A percentile compares a stretch with the other conserved stretches of the same genome.
phyloP scores from a whole-genome alignment of 1,284 basidiomycete genomes.

The Ganoderma lucidum region DNA sequence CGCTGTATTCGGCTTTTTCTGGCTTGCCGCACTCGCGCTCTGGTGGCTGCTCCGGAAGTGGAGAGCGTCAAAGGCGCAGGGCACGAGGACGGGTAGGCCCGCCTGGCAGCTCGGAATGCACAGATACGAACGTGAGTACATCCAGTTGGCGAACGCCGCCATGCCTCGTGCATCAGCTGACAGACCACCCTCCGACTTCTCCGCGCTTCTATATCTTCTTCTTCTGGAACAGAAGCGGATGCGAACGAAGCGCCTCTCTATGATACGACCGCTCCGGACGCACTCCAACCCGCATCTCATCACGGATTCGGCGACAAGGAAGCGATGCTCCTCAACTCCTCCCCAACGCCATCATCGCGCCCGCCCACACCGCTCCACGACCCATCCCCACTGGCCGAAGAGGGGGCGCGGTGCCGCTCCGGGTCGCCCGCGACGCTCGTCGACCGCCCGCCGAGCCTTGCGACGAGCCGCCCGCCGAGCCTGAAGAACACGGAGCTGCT shows the following conservation, averaged over 20 bases:
- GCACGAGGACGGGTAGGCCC: background rate
- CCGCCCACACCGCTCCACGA: background rate
- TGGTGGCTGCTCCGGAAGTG: constrained; percentile 1
- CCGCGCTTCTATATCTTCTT: background rate
- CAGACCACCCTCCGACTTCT: background rate
- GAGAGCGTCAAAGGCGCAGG: background rate
- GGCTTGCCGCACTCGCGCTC: background rate
- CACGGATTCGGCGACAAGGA: background rate
- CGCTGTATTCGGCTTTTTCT: background rate
- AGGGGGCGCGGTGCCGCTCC: background rate
- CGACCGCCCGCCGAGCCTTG: background rate
- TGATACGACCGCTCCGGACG: background rate
- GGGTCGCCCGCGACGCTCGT: background rate
- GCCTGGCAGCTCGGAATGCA: background rate
- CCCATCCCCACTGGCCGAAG: background rate
- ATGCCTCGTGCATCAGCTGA: background rate
- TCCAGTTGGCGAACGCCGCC: background rate
- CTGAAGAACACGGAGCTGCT: background rate
- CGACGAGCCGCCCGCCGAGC: background rate
- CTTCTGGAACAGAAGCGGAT: background rate
- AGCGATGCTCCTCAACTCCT: background rate
- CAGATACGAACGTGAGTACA: background rate
- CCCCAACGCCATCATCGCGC: background rate
- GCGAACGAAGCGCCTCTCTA: background rate
- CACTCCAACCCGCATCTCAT: background rate